Evolutionary conservation across 2,329 filamentous ascomycete species (phyloP).

Genomic region (Aspergillus chevalieri): DNA sequence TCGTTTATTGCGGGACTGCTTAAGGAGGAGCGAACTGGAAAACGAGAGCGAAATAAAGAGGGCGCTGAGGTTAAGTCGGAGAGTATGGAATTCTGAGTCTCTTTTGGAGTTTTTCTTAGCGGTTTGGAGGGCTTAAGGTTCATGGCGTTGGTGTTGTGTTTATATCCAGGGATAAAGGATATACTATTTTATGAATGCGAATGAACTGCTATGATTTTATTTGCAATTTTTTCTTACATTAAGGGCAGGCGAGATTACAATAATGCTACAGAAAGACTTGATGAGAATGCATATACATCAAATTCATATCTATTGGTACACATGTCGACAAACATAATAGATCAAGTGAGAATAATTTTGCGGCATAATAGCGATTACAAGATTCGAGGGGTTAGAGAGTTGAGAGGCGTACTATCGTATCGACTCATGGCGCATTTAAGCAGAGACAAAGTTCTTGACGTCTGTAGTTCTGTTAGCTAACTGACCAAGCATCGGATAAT

Average conservation of each 20-base stretch:
- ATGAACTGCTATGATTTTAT: too few relatives aligned
- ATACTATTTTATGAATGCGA: too few relatives aligned
- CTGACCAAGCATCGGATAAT: not conserved
- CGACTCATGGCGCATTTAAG: conserved; percentile 36
- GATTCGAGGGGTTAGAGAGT: not conserved
- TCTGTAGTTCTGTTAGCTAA: conserved; percentile 40
- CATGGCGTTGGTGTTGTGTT: not conserved
- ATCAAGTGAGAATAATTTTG: not conserved
- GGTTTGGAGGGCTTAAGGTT: not conserved
- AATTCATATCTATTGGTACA: conserved; percentile 20
- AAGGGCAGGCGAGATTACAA: too few relatives aligned
- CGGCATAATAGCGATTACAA: not conserved
- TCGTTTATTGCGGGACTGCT: conserved; percentile 71
- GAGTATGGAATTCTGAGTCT: conserved; percentile 59
- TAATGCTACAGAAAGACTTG: too few relatives aligned
- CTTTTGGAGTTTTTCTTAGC: not conserved
- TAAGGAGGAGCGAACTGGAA: conserved; percentile 60
- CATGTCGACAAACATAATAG: not conserved
- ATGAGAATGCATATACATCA: conserved; percentile 2
- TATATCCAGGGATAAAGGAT: not conserved
- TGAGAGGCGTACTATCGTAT: not conserved
- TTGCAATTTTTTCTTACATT: too few relatives aligned
- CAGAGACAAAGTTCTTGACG: conserved; percentile 78
- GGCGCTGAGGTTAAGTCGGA: conserved; percentile 36
- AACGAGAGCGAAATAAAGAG: conserved; percentile 48